These are phyloP conservation scores for Echinochloa phyllopogon DNA, from an alignment of 176 grass and related monocot genomes.

Conservation along the genomic window DNA sequence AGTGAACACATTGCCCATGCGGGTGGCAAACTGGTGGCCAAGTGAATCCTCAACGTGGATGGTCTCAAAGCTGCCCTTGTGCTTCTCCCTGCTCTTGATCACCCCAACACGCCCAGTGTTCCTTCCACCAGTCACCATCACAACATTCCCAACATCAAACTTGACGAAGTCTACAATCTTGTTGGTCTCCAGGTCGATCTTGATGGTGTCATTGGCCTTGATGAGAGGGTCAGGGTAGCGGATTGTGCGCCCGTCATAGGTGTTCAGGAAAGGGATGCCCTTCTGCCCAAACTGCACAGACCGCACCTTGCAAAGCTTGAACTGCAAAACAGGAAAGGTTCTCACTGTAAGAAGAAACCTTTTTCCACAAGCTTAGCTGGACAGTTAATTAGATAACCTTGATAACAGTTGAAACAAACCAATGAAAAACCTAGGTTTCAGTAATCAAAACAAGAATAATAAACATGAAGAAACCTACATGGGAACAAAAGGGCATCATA, in stretches of 20 bases:
- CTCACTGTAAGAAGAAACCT: background rate
- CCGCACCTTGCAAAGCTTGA: conserved; percentile 58
- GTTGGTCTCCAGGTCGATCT: conserved; percentile 50
- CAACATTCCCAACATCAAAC: conserved; percentile 57
- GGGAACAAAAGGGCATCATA: background rate
- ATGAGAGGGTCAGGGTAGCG: conserved; percentile 59
- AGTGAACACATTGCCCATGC: conserved; percentile 54
- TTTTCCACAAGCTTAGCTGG: background rate
- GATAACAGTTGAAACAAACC: background rate
- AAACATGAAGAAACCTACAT: background rate
- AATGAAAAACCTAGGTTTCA: background rate
- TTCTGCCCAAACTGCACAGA: conserved; percentile 63
- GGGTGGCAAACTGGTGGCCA: conserved; percentile 56
- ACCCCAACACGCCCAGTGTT: conserved; percentile 59
- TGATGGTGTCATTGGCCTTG: conserved; percentile 62
- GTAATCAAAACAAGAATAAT: background rate
- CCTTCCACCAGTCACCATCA: conserved; percentile 58
- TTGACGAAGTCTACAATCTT: conserved; percentile 63
- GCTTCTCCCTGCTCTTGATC: conserved; percentile 63
- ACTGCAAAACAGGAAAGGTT: conserved; percentile 12
- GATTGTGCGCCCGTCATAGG: conserved; percentile 52
- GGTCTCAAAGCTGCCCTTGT: conserved; percentile 49
- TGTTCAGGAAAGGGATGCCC: conserved; percentile 59
- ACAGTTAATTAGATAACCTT: background rate
- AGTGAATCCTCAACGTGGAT: conserved; percentile 49